Evolutionary conservation across 1,139 yeast species (phyloP).

Genomic region (Hanseniaspora sp.): DNA sequence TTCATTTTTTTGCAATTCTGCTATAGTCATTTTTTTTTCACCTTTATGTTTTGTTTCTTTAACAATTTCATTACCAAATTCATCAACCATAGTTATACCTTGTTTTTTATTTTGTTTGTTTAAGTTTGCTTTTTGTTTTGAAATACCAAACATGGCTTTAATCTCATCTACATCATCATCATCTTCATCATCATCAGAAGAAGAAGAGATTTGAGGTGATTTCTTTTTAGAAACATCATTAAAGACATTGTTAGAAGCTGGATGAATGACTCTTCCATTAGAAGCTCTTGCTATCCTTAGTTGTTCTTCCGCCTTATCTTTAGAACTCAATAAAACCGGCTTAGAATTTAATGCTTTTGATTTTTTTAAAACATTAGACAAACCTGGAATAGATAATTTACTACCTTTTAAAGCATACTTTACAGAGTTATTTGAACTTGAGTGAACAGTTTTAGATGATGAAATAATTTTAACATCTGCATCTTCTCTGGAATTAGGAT

Average conservation of each 20-base stretch:
- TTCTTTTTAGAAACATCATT: slow-evolving; percentile 35
- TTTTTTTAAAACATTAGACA: not conserved
- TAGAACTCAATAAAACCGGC: slow-evolving; percentile 1
- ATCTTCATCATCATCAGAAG: slow-evolving; percentile 13
- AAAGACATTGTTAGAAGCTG: slow-evolving; percentile 79
- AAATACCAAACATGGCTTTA: slow-evolving; percentile 15
- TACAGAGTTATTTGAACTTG: not conserved
- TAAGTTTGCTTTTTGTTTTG: not conserved
- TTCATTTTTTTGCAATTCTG: slow-evolving; percentile 44
- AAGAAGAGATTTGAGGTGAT: not conserved
- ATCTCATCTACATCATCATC: slow-evolving; percentile 15
- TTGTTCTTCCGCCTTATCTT: slow-evolving; percentile 16
- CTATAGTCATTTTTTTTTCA: slow-evolving; percentile 20
- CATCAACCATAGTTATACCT: slow-evolving; percentile 27
- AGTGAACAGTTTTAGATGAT: not conserved
- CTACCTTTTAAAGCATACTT: slow-evolving; percentile 1
- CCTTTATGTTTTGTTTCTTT: slow-evolving; percentile 13
- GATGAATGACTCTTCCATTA: slow-evolving; percentile 34
- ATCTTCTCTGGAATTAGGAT: not conserved
- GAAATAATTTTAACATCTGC: not conserved
- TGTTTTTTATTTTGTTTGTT: slow-evolving; percentile 15
- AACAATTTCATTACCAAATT: slow-evolving; percentile 26
- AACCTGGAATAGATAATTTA: not conserved
- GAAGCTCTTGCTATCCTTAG: slow-evolving; percentile 28
- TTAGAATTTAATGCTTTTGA: not conserved